These are phyloP conservation scores for Skeletonema grethae DNA, from an alignment of 108 stramenopile species.

Conservation along the genomic window DNA sequence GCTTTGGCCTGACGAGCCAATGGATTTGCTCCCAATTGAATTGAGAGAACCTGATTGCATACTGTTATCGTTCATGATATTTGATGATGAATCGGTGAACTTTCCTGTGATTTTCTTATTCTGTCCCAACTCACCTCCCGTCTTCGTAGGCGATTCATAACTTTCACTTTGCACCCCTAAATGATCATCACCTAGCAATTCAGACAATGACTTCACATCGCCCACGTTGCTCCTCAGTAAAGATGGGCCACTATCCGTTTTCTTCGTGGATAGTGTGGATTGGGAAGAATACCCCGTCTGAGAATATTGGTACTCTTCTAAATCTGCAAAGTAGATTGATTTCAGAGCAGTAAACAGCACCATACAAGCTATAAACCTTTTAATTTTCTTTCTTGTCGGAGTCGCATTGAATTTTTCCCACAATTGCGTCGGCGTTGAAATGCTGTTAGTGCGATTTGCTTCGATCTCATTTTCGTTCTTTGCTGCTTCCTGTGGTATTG, in stretches of 20 bases:
- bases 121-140: background rate
- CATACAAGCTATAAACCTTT: conserved; percentile 12
- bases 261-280: conserved; percentile 1
- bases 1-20: background rate
- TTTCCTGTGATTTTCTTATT: background rate
- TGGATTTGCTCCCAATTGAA: background rate
- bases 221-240: background rate
- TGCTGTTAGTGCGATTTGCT: conserved; percentile 1
- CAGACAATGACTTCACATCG: background rate
- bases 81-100: background rate
- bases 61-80: too few relatives aligned
- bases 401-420: conserved; percentile 22
- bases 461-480: conserved; percentile 5
- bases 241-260: conserved; percentile 5
- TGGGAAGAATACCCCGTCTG: background rate
- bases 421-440: background rate
- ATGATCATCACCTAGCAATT: background rate
- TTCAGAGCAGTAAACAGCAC: conserved; percentile 17
- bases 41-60: background rate
- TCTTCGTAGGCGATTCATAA: background rate
- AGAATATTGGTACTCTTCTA: conserved; percentile 22
- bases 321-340: conserved; percentile 31
- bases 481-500: background rate
- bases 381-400: conserved; percentile 18
- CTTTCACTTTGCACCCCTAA: background rate